Conservation (phyloP, 169 alveolate genomes). For the Plasmodium adleri region DNA sequence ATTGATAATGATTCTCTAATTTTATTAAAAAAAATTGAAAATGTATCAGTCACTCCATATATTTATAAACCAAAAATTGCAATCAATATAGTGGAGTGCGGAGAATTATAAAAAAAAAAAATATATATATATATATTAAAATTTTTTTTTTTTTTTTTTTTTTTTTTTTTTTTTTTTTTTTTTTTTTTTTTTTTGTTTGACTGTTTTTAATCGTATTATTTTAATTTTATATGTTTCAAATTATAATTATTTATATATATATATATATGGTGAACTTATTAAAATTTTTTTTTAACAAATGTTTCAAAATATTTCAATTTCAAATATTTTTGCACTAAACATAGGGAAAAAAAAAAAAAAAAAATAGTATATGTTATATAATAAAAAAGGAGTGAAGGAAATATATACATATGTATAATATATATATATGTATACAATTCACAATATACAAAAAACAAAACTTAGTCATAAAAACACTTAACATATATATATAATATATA, state of each 20-base stretch:
- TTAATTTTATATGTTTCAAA: no score
- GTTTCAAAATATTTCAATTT: constrained; percentile 1
- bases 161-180: no score
- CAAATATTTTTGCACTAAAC: not conserved
- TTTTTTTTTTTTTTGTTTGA: no score
- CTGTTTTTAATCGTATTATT: no score
- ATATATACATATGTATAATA: not conserved
- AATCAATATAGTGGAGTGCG: constrained; percentile 81
- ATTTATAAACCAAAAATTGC: constrained; percentile 85
- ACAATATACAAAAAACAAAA: no score
- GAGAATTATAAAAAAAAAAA: constrained; percentile 77
- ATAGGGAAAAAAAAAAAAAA: not conserved
- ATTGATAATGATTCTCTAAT: constrained; percentile 87
- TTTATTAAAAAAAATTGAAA: constrained; percentile 88
- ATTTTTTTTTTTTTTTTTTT: no score
- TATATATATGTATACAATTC: no score
- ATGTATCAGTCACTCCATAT: constrained; percentile 88
- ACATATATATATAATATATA: not conserved
- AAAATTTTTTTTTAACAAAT: constrained; percentile 1
- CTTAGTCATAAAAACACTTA: not conserved
- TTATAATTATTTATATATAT: no score
- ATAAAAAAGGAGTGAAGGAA: not conserved
- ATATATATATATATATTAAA: not conserved
- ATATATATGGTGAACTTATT: not conserved
- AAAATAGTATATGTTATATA: not conserved